These are phyloP conservation scores for Crataegus laevigata DNA, from an alignment of 306 rosid species.

Conservation along the genomic window DNA sequence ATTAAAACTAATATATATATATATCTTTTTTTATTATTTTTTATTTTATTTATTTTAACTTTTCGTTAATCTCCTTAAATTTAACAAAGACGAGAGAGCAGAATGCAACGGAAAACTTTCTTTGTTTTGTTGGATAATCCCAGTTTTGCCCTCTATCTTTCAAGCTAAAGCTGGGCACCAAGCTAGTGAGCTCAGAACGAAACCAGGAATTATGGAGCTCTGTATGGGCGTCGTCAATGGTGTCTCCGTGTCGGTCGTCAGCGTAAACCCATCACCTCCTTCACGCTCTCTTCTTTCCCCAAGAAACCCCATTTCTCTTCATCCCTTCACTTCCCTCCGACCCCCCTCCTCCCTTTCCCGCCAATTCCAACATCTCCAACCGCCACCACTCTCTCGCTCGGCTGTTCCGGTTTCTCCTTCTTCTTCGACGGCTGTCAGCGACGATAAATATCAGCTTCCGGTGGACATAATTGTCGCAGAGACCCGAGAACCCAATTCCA, in stretches of 20 bases:
- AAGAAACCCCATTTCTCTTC: slow-evolving; percentile 13
- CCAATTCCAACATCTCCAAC: slow-evolving; percentile 20
- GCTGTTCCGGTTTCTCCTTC: slow-evolving; percentile 31
- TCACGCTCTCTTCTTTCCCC: slow-evolving; percentile 8
- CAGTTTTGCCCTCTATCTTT: slow-evolving; percentile 9
- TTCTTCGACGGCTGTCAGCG: slow-evolving; percentile 30
- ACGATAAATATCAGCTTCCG: slow-evolving; percentile 51
- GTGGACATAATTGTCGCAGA: slow-evolving; percentile 54
- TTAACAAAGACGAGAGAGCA: too few relatives aligned
- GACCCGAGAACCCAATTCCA: slow-evolving; percentile 60
- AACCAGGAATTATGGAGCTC: slow-evolving; percentile 45
- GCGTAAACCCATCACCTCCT: slow-evolving; percentile 21
- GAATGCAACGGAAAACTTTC: too few relatives aligned
- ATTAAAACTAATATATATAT: too few relatives aligned
- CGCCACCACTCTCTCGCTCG: slow-evolving; percentile 4
- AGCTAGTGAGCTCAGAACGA: not conserved
- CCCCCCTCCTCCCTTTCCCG: slow-evolving; percentile 22
- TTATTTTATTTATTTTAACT: too few relatives aligned
- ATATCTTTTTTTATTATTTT: too few relatives aligned
- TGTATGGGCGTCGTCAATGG: slow-evolving; percentile 25
- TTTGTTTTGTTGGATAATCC: not conserved
- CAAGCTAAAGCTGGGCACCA: not conserved
- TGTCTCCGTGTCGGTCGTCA: slow-evolving; percentile 29
- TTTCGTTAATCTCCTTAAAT: too few relatives aligned
- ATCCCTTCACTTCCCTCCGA: slow-evolving; percentile 11